Evolutionary conservation across 139 green algal species (phyloP), one percentile per base, ranked within the genome.

Genomic region (Gonium pectorale): DNA sequence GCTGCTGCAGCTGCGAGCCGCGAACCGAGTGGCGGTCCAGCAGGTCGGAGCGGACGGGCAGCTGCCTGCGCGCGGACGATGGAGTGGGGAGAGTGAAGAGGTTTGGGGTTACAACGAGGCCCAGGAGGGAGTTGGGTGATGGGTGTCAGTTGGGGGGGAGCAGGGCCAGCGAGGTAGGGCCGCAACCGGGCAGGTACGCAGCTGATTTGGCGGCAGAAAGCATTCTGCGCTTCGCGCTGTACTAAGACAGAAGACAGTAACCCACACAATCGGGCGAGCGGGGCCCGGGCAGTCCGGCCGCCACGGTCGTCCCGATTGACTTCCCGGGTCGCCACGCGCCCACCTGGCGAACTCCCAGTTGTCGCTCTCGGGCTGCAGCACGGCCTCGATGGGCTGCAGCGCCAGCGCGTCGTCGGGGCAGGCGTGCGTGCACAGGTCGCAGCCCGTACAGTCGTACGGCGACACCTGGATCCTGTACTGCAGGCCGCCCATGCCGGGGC

Each of bases 381-480:
- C 69, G 0, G 69, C 13, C 24, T 40, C 64, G 27, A 91, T 85
- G 27, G 91, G 87, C 63, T 43, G 63, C 7, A 80, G 33, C 56
- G 31, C 46, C n/a, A 94, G 89, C 3, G 87, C 88, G 19, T 91
- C 71, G 79, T 94, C 89, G 17, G 91, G 91, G 77, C 91, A 94
- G 22, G 85, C 91, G 67, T 90, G 84, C 68, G 89, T 86, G 60
- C 91, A 94, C 67, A 94, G 90, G 67, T 93, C 83, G 79, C 91
- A 94, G 81, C 91, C 91, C 40, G 91, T 94, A 83, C 91, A 94
- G 88, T 94, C 91, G 40, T 81, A 64, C 35, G 89, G 91, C 1
- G 91, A 93, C 29, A 94, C 91, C 90, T 93, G 90, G 66, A 93
- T 81, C 75, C 90, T 83, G 86, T 94, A 94, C 89, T 94, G 67